Percentiles rank a stretch among this genome's conserved stretches.
These are phyloP conservation scores for Endotrypanum monterogeii DNA, from an alignment of 208 protist species.

Conservation along the genomic window DNA sequence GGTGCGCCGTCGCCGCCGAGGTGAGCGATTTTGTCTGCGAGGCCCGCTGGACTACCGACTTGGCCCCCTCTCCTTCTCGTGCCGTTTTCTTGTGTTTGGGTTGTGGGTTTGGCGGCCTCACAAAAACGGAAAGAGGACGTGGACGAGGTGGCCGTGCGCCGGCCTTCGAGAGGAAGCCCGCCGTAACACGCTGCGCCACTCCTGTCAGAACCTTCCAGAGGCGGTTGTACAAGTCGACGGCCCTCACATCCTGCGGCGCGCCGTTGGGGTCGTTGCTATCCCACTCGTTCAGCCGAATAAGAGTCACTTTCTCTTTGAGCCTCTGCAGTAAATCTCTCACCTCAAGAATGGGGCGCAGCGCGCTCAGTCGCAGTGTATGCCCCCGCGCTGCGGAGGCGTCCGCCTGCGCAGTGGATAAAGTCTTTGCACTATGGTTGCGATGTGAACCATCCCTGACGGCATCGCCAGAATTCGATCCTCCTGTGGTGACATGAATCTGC, in stretches of 20 bases:
- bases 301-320: conserved; percentile 32
- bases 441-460: background rate
- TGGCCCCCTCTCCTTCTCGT: background rate
- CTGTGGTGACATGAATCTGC: background rate
- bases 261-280: conserved; percentile 51
- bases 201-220: conserved; percentile 39
- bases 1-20: background rate
- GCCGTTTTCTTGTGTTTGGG: background rate
- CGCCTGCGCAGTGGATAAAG: background rate
- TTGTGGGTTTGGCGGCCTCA: conserved; percentile 1
- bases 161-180: conserved; percentile 52
- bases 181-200: conserved; percentile 63
- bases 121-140: conserved; percentile 4
- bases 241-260: conserved; percentile 50
- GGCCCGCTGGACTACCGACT: background rate
- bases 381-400: background rate
- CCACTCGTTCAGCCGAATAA: conserved; percentile 59
- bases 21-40: background rate
- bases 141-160: conserved; percentile 26
- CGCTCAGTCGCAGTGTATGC: conserved; percentile 38
- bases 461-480: background rate
- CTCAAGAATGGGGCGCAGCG: conserved; percentile 52
- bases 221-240: conserved; percentile 45
- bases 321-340: conserved; percentile 41
- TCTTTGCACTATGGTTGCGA: conserved; percentile 2